Evolutionary conservation across 2,329 filamentous ascomycete genomes (phyloP).

Genomic region (Emericellopsis atlantica): DNA sequence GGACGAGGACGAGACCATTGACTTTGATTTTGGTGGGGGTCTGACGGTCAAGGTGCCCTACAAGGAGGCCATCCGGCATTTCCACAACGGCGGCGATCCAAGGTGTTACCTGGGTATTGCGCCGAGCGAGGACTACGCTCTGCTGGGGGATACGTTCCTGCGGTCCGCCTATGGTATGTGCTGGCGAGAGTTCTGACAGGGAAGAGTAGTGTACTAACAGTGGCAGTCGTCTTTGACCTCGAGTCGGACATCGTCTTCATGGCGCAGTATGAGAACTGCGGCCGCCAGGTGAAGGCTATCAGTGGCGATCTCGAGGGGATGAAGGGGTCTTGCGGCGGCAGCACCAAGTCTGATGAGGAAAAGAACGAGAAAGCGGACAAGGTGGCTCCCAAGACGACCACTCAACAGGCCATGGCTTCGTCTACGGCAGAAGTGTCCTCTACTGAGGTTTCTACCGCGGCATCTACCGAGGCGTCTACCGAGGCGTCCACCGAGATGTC

Average conservation of each 20-base stretch:
- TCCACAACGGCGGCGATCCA: conserved; percentile 8
- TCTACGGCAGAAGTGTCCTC: neutral
- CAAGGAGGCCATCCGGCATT: conserved; percentile 27
- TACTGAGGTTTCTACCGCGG: neutral
- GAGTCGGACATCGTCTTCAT: conserved; percentile 33
- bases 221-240: conserved; percentile 36
- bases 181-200: neutral
- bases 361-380: neutral
- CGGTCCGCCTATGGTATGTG: conserved; percentile 35
- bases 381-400: neutral
- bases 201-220: neutral
- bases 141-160: conserved; percentile 42
- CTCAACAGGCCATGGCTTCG: neutral
- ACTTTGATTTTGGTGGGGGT: conserved; percentile 32
- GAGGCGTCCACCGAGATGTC: neutral
- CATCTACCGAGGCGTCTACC: neutral
- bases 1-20: conserved; percentile 25
- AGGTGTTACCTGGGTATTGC: conserved; percentile 37
- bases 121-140: conserved; percentile 29
- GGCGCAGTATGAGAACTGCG: conserved; percentile 38
- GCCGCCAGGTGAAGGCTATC: conserved; percentile 11
- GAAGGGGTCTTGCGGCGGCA: conserved; percentile 5
- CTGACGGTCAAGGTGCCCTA: conserved; percentile 36
- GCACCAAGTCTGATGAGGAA: neutral
- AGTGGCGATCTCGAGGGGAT: conserved; percentile 6